phyloP scores from a whole-genome alignment of 2,329 filamentous ascomycete genomes.

The Colletotrichum siamense region DNA sequence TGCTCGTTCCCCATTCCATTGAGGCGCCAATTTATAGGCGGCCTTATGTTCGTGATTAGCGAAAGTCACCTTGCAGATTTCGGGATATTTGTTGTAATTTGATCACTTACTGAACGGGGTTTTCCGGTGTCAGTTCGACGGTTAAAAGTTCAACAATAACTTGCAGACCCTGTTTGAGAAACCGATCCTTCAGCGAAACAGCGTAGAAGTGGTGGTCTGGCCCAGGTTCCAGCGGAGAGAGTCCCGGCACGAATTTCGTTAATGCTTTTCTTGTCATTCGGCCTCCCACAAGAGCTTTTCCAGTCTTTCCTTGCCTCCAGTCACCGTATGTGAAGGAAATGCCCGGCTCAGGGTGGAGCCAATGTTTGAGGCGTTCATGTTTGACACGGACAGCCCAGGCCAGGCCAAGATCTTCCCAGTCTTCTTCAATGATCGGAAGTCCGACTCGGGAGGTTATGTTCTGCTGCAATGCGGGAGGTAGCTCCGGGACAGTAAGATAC shows the following conservation, averaged over 20 bases:
- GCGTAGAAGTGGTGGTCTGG: background rate
- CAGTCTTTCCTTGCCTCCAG: background rate
- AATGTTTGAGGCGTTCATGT: background rate
- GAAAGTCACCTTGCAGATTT: background rate
- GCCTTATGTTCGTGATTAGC: background rate
- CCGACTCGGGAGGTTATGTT: background rate
- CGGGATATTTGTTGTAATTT: background rate
- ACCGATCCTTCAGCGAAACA: background rate
- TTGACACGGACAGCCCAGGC: background rate
- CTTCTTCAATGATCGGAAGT: background rate
- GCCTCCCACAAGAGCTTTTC: background rate
- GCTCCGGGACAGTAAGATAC: background rate
- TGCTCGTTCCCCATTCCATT: background rate
- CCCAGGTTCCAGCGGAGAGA: background rate
- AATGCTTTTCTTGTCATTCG: background rate
- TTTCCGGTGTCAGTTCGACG: background rate
- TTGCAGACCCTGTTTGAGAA: background rate
- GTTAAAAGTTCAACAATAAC: background rate
- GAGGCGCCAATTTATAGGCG: background rate
- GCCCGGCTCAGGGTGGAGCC: background rate
- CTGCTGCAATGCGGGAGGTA: background rate
- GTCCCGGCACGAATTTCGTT: rapidly evolving
- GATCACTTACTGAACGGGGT: background rate
- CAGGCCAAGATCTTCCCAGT: background rate
- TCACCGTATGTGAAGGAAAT: background rate